Conservation (phyloP, 2,329 filamentous ascomycete species). For the Paramyrothecium roridum region DNA sequence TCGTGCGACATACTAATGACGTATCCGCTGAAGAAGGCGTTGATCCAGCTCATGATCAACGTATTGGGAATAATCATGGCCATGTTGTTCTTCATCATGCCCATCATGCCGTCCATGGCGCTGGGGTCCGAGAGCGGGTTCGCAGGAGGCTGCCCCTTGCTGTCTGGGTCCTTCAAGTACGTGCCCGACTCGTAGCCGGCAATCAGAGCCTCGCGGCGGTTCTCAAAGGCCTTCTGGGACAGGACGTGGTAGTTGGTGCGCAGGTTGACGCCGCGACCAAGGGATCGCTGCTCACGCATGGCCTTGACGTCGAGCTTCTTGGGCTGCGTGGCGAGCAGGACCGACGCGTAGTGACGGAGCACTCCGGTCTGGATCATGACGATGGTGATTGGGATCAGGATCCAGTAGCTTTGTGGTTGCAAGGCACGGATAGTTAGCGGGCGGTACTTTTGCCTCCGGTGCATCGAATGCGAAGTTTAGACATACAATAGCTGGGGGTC, state of each 20-base stretch:
- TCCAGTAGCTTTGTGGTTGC: constrained; percentile 78
- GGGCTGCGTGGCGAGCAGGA: constrained; percentile 81
- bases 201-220: constrained; percentile 77
- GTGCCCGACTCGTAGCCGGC: constrained; percentile 79
- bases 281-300: constrained; percentile 81
- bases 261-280: constrained; percentile 80
- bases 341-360: constrained; percentile 90
- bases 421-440: constrained; percentile 11
- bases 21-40: constrained; percentile 97
- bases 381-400: constrained; percentile 92
- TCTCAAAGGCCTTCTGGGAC: constrained; percentile 71
- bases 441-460: neutral
- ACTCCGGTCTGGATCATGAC: constrained; percentile 98
- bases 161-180: constrained; percentile 86
- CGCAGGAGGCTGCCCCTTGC: constrained; percentile 78
- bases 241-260: constrained; percentile 80
- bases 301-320: constrained; percentile 75
- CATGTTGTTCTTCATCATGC: constrained; percentile 99
- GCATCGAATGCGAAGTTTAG: constrained; percentile 3
- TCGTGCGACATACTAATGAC: constrained; percentile 70
- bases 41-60: constrained; percentile 99
- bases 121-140: constrained; percentile 95
- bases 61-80: constrained; percentile 99
- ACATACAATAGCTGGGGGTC: constrained; percentile 96
- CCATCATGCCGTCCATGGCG: constrained; percentile 99